Base-by-base conservation (phyloP, 106 monocot genomes). In the Dactylorhiza incarnata region DNA sequence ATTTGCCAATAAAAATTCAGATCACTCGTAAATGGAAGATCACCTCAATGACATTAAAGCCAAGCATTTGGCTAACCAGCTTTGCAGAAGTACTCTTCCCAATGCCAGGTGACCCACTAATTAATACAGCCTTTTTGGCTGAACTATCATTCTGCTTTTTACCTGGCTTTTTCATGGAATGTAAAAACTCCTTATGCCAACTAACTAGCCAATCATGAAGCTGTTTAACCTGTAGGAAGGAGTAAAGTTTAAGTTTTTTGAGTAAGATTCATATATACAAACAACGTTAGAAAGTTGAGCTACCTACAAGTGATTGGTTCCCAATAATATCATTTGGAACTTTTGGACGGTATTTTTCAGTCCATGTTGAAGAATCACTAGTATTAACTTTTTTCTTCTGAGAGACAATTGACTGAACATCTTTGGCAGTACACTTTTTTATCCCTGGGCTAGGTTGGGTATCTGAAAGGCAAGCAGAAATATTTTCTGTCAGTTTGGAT, bases 31-130 rank as follows among this genome's bases (percentile, higher is more conserved):
- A 20, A 71, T 11, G 49, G 23, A 50, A 75, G 63, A 71, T 29
- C 59, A 99, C 97, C 97, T 99, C 97, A 45, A 91, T 91, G 62
- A 85, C 74, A 79, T 99, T 85, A 72, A 99, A 94, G 9, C 91
- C 94, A 74, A 99, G 89, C 97, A 94, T 94, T 52, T 91, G 82
- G 82, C 91, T 88, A 12, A 99, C 87, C 65, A 94, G 82, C 74
- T 89, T 99, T 51, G 94, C 94, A 47, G 93, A 84, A 45, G 97
- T 94, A 72, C 83, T 91, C 81, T 99, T 99, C 73, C 97, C 97
- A 79, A 99, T 99, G 5, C 97, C 97, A 77, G 97, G 97, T 45
- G 94, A 73, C 52, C 97, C 94, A 82, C 97, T 99, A 59, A 99
- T 43, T 56, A 99, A 84, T n/a, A 99, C 73, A 78, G 94, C 94